Percentiles rank a stretch among this genome's conserved stretches.
These are phyloP conservation scores for Orbilia brochopaga DNA, from an alignment of 2,329 filamentous ascomycete genomes.

Conservation along the genomic window DNA sequence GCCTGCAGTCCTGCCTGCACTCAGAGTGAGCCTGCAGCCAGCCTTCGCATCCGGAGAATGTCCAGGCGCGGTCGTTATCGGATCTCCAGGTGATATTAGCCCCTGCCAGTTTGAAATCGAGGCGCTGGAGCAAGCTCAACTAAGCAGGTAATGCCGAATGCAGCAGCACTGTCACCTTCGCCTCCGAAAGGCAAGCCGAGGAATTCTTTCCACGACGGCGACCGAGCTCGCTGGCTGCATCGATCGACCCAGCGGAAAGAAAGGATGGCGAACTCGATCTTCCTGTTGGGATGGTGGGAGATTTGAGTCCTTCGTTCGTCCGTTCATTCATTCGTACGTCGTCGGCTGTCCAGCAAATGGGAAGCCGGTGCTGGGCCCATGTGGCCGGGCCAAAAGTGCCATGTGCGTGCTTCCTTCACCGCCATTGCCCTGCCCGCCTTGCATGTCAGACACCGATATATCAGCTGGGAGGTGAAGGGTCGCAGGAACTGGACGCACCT, in stretches of 20 bases:
- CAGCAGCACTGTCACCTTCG: background rate
- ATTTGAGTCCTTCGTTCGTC: constrained; percentile 11
- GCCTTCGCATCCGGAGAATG: constrained; percentile 1
- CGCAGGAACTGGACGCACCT: background rate
- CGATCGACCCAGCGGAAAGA: background rate
- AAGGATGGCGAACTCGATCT: background rate
- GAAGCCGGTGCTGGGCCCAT: constrained; percentile 39
- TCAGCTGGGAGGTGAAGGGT: background rate
- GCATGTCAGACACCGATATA: constrained; percentile 3
- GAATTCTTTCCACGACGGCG: background rate
- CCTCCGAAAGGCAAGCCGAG: background rate
- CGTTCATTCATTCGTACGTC: too few relatives aligned
- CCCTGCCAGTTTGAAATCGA: background rate
- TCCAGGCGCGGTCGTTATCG: background rate
- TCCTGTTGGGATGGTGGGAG: constrained; percentile 1
- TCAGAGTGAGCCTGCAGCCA: background rate
- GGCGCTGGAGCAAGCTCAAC: constrained; percentile 1
- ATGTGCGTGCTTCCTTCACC: constrained; percentile 5
- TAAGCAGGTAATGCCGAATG: background rate
- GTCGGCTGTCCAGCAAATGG: constrained; percentile 36
- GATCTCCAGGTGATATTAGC: background rate
- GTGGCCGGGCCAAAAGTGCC: constrained; percentile 18
- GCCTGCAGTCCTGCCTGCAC: background rate
- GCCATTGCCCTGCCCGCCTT: constrained; percentile 2
- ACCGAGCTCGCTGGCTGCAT: background rate